A percentile compares a stretch with the other conserved stretches of the same genome.
phyloP scores from a whole-genome alignment of 805 yeast species.

The Nakazawaea wyomingensis region DNA sequence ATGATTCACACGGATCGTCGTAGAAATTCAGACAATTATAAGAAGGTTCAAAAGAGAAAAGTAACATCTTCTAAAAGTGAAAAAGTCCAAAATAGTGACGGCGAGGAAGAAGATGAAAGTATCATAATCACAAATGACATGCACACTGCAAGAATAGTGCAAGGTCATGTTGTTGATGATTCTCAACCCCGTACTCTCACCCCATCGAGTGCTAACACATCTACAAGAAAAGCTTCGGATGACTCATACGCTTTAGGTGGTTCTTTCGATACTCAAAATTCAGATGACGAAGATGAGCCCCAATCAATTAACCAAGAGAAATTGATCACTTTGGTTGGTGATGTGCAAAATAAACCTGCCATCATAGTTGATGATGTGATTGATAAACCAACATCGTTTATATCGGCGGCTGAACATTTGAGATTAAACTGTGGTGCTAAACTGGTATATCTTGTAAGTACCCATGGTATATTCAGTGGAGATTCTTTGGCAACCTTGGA shows the following conservation, averaged over 20 bases:
- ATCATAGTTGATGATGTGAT: slow-evolving; percentile 95
- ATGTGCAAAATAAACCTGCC: slow-evolving; percentile 87
- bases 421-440: slow-evolving; percentile 95
- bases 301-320: slow-evolving; percentile 62
- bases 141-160: slow-evolving; percentile 92
- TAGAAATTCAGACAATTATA: slow-evolving; percentile 65
- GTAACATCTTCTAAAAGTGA: slow-evolving; percentile 5
- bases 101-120: slow-evolving; percentile 55
- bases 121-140: slow-evolving; percentile 71
- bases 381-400: slow-evolving; percentile 89
- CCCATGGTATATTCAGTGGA: slow-evolving; percentile 92
- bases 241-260: slow-evolving; percentile 68
- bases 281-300: slow-evolving; percentile 86
- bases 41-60: slow-evolving; percentile 19
- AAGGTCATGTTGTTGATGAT: slow-evolving; percentile 96
- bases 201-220: slow-evolving; percentile 2
- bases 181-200: slow-evolving; percentile 39
- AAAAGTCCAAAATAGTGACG: slow-evolving; percentile 22
- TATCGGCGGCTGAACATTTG: slow-evolving; percentile 98
- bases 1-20: slow-evolving; percentile 99
- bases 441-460: slow-evolving; percentile 83
- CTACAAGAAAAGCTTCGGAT: background rate
- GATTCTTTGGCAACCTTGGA: slow-evolving; percentile 78
- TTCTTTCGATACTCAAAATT: slow-evolving; percentile 72
- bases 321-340: slow-evolving; percentile 93